phyloP scores from a whole-genome alignment of 768 basidiomycete genomes.

The Phanerochaete sordida region DNA sequence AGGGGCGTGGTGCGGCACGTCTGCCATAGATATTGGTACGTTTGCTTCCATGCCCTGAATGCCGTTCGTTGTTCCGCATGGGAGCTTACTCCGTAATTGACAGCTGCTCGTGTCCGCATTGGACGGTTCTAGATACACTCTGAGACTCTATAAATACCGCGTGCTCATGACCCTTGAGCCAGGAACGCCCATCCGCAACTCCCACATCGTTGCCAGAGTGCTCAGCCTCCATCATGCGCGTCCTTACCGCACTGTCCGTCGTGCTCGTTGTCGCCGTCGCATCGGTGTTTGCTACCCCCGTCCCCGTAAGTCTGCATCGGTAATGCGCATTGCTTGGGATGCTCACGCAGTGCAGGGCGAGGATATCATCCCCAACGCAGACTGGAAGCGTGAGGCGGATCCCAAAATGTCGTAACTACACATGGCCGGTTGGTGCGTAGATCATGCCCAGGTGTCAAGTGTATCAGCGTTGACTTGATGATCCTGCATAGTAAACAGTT shows the following conservation, averaged over 20 bases:
- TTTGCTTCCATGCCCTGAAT: neutral
- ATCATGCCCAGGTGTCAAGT: too few species aligned
- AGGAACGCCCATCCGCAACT: neutral
- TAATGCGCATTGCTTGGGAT: neutral
- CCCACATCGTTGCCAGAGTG: neutral
- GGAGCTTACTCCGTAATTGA: neutral
- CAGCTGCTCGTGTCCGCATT: neutral
- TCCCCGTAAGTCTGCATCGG: neutral
- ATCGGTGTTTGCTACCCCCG: neutral
- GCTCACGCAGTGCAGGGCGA: neutral
- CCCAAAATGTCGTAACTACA: neutral
- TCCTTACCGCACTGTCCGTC: neutral
- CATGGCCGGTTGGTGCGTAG: too few species aligned
- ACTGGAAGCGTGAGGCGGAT: neutral
- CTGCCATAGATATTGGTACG: neutral
- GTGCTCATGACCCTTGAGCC: neutral
- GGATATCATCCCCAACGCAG: neutral
- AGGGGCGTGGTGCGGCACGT: neutral
- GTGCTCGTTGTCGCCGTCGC: neutral
- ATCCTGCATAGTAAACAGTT: too few species aligned
- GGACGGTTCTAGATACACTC: neutral
- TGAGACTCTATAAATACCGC: neutral
- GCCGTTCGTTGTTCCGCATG: constrained; percentile 3
- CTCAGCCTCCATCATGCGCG: neutral
- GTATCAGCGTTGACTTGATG: too few species aligned